Base-by-base conservation (phyloP, 192 early-diverging fungal genomes). In the Lunasporangiospora selenospora region DNA sequence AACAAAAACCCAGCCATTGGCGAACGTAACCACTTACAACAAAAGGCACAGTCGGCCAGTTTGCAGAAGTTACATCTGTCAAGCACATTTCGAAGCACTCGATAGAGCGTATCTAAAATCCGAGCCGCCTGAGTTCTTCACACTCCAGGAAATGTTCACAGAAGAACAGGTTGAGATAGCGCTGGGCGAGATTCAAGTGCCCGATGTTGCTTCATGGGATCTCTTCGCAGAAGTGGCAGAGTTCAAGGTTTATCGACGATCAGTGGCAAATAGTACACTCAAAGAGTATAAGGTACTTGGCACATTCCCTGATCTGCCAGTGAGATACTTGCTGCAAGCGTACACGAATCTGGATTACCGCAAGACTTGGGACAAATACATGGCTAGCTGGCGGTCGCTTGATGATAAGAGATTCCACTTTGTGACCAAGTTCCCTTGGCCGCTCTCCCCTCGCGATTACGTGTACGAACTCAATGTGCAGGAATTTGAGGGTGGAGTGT, bases 281-380 rank as follows among this genome's bases (percentile, higher is more conserved):
- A 79, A 70, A 39, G 77, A 81, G 47, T 81, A 78, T 54, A 57
- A 64, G 30, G 61, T 75, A 31, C 56, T 79, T 18, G 79, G 77
- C 3, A 56, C 40, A 10, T 81, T 48, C 26, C 54, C 44, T 10
- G 64, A 78, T 31, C 41, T 81, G 7, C 52, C 48, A 18, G 64
- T 75, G 8, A 39, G 56, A 11, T 53, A 70, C 26, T 59, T 81
- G 0, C 43, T 67, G 15, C 78, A 59, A 40, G 79, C 79, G 2
- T 81, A 81, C 39, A 57, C 71, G 15, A 77, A 81, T 62, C 63
- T 79, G 12, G 64, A 73, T 32, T 66, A 69, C 46, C 73, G 79
- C 21, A 75, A 63, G 38, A 62, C n/a, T 24, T 81, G 79, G 79
- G 79, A 81, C 57, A 69, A 65, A 27, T 57, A 81, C 42, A 81